Conservation (phyloP, 2,329 filamentous ascomycete genomes). For the Colletotrichum tabaci region DNA sequence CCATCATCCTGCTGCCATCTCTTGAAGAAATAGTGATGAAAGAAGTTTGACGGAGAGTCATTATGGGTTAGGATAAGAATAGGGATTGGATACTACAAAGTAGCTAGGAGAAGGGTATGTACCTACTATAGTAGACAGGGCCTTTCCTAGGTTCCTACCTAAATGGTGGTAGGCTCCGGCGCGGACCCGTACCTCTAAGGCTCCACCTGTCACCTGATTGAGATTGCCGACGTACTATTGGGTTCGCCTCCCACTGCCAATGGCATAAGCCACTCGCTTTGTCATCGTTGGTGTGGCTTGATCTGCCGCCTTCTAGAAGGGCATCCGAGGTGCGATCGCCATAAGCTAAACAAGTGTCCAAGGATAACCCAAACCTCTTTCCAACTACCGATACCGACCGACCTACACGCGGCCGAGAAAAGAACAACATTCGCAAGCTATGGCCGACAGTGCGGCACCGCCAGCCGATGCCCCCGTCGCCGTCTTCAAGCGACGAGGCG, state of each 20-base stretch:
- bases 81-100: too few species aligned
- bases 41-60: too few species aligned
- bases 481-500: slow-evolving; percentile 88
- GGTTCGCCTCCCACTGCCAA: neutral
- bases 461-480: slow-evolving; percentile 66
- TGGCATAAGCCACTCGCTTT: slow-evolving; percentile 28
- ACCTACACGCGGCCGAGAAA: neutral
- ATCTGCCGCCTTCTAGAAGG: slow-evolving; percentile 39
- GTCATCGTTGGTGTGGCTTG: slow-evolving; percentile 39
- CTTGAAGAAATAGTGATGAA: too few species aligned
- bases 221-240: neutral
- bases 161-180: slow-evolving; percentile 5
- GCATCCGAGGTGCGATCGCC: slow-evolving; percentile 12
- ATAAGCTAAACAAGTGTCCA: slow-evolving; percentile 18
- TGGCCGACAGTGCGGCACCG: slow-evolving; percentile 33
- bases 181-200: neutral
- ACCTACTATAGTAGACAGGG: too few species aligned
- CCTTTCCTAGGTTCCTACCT: too few species aligned
- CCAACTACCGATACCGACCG: slow-evolving; percentile 5
- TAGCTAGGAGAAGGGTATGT: too few species aligned
- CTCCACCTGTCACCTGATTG: slow-evolving; percentile 30
- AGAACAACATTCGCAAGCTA: neutral
- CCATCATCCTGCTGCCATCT: too few species aligned
- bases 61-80: too few species aligned
- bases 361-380: slow-evolving; percentile 23